phyloP scores from a whole-genome alignment of 345 rosid genomes.

The Citrus reticulata region DNA sequence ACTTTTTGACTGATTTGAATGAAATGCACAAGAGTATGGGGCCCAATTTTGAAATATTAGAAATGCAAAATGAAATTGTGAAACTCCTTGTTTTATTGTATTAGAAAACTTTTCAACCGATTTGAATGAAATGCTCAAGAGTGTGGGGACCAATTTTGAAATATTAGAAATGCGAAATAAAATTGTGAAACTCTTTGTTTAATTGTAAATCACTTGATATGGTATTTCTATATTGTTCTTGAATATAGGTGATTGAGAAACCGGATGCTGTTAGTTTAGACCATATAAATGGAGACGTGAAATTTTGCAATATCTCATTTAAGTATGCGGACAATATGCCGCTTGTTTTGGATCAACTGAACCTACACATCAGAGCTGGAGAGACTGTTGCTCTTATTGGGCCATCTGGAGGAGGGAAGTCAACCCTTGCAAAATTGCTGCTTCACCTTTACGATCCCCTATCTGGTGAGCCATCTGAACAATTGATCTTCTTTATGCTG shows the following conservation, averaged over 20 bases:
- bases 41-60: not conserved
- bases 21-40: not conserved
- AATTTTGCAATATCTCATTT: conserved; percentile 64
- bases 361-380: conserved; percentile 84
- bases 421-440: conserved; percentile 89
- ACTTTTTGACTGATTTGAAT: not conserved
- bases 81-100: not conserved
- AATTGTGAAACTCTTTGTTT: not conserved
- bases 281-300: conserved; percentile 67
- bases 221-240: conserved; percentile 7
- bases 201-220: not conserved
- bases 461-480: conserved; percentile 45
- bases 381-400: conserved; percentile 91
- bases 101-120: not conserved
- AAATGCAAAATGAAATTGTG: not conserved
- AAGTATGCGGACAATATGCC: conserved; percentile 53
- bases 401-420: conserved; percentile 98
- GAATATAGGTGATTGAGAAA: conserved; percentile 59
- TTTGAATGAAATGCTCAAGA: not conserved
- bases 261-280: conserved; percentile 54
- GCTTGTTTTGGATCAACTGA: conserved; percentile 57
- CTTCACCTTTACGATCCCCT: conserved; percentile 85
- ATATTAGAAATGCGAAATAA: not conserved
- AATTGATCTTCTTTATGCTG: not conserved
- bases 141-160: not conserved